Conservation (phyloP, 257 asterid species). For the Capsicum rhomboideum region DNA sequence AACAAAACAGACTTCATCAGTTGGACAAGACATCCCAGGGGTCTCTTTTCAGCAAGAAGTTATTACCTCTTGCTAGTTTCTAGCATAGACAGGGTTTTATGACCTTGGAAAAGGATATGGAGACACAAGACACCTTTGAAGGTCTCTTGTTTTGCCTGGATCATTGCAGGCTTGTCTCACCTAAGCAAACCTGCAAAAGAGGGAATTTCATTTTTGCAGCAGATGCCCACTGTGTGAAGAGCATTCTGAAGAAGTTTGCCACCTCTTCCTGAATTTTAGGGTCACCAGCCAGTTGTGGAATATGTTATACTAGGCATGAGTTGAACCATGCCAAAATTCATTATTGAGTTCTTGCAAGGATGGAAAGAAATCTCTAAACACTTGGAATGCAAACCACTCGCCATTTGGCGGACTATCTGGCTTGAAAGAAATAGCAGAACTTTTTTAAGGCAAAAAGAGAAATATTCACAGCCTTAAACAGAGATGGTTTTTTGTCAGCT, state of each 20-base stretch:
- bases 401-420: not conserved
- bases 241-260: not conserved
- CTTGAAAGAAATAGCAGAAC: not conserved
- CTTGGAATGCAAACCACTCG: not conserved
- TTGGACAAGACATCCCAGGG: not conserved
- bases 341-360: not conserved
- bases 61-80: not conserved
- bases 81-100: not conserved
- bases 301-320: not conserved
- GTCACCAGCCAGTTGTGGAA: not conserved
- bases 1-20: not conserved
- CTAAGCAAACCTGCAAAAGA: not conserved
- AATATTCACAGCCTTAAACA: not conserved
- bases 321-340: not conserved
- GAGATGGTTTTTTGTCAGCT: not conserved
- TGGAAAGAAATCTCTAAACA: not conserved
- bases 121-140: not conserved
- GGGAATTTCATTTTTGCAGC: not conserved
- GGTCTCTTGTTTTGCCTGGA: not conserved
- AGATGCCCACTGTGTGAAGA: not conserved
- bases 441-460: not conserved
- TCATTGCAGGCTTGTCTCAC: not conserved
- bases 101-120: not conserved
- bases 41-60: not conserved
- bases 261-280: not conserved